These are phyloP conservation scores for Pecoramyces ruminantium DNA, from an alignment of 192 early-diverging fungal species.

Conservation along the genomic window DNA sequence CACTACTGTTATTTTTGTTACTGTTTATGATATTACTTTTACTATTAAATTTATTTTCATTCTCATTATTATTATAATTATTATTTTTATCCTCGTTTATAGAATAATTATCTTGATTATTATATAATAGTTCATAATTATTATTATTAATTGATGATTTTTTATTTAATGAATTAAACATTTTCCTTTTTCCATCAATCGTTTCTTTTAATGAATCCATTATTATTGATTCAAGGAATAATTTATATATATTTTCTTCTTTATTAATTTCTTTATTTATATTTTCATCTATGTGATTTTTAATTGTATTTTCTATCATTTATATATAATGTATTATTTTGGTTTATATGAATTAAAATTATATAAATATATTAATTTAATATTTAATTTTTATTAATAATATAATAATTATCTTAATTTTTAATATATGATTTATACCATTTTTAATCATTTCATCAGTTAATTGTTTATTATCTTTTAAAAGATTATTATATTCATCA, in stretches of 20 bases:
- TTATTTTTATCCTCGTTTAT: too few relatives aligned
- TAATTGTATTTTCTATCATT: neutral
- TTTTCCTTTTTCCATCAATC: neutral
- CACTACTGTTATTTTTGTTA: too few relatives aligned
- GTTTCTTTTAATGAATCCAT: neutral
- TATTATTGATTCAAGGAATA: neutral
- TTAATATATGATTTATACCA: neutral
- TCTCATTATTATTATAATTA: neutral
- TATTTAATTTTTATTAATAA: too few relatives aligned
- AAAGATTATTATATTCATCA: neutral
- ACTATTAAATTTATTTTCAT: neutral
- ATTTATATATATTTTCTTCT: neutral
- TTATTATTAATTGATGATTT: too few relatives aligned
- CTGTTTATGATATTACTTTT: too few relatives aligned
- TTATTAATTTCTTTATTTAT: neutral
- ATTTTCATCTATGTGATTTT: neutral
- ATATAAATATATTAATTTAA: too few relatives aligned
- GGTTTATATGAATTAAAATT: too few relatives aligned
- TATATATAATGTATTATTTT: too few relatives aligned
- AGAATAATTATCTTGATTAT: too few relatives aligned
- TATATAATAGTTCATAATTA: too few relatives aligned
- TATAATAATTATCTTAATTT: too few relatives aligned
- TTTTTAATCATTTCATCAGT: neutral
- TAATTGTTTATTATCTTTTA: neutral
- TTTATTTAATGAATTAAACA: too few relatives aligned